These are phyloP conservation scores for Steccherinum ochraceum DNA, from an alignment of 768 basidiomycete species.

Conservation along the genomic window DNA sequence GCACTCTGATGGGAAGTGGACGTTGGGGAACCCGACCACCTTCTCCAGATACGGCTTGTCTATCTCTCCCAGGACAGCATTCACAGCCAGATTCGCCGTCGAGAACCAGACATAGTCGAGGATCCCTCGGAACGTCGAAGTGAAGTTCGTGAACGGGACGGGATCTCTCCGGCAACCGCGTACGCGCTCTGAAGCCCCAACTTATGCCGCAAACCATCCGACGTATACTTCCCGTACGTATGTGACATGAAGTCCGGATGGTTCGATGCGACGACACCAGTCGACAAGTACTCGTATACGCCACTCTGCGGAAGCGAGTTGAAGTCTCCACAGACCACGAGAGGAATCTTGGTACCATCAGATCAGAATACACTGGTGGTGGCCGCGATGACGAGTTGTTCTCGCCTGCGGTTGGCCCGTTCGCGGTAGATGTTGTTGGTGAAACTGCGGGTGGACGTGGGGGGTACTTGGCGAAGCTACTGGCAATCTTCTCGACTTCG, in stretches of 20 bases:
- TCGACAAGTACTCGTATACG: constrained; percentile 85
- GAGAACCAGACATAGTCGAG: constrained; percentile 97
- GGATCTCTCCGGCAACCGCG: constrained; percentile 48
- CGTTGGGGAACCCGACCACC: constrained; percentile 94
- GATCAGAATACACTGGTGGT: constrained; percentile 70
- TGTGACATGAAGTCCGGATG: constrained; percentile 93
- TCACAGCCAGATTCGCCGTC: constrained; percentile 63
- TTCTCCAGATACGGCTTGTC: constrained; percentile 81
- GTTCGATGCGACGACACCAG: constrained; percentile 58
- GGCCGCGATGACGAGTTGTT: constrained; percentile 34
- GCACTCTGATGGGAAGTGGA: constrained; percentile 95
- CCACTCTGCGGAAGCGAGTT: constrained; percentile 86
- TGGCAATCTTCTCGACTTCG: constrained; percentile 85
- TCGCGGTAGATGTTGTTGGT: constrained; percentile 21
- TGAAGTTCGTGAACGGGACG: constrained; percentile 84
- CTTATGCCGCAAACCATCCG: constrained; percentile 76
- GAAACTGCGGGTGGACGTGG: constrained; percentile 41
- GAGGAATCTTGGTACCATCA: constrained; percentile 85
- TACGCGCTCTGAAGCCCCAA: constrained; percentile 85
- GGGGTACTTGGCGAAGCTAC: constrained; percentile 80
- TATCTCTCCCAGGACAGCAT: constrained; percentile 83
- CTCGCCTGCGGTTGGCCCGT: constrained; percentile 22
- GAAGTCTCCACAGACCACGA: constrained; percentile 92
- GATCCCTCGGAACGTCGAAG: constrained; percentile 78
- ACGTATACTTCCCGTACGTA: constrained; percentile 88